These are phyloP conservation scores for Petrea volubilis DNA, from an alignment of 257 asterid species.

Conservation along the genomic window DNA sequence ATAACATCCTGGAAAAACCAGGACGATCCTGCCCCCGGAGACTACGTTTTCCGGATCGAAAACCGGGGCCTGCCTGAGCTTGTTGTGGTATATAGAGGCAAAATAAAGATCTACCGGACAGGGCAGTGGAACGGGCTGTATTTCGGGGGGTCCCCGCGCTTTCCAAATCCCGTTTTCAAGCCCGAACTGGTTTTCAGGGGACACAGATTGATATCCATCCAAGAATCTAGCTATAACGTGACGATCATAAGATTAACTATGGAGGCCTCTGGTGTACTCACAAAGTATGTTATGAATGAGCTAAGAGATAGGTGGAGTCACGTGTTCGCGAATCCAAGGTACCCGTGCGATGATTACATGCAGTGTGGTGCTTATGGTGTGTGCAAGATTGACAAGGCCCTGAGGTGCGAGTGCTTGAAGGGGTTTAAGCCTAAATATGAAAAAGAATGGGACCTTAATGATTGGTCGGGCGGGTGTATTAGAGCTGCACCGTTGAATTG, in stretches of 20 bases:
- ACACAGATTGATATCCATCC: conserved; percentile 10
- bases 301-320: conserved; percentile 3
- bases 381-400: conserved; percentile 4
- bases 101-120: no score
- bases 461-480: conserved; percentile 29
- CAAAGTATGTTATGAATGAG: conserved; percentile 10
- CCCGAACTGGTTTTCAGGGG: neutral
- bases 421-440: conserved; percentile 22
- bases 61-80: no score
- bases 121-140: no score
- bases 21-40: no score
- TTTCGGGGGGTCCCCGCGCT: conserved; percentile 6
- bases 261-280: conserved; percentile 13
- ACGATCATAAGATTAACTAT: neutral
- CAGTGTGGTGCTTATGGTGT: conserved; percentile 34
- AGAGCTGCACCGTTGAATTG: conserved; percentile 19
- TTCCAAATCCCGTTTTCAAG: neutral
- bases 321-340: neutral
- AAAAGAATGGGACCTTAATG: conserved; percentile 24
- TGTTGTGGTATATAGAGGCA: neutral
- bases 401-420: conserved; percentile 24
- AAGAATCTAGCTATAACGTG: conserved; percentile 10
- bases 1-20: no score
- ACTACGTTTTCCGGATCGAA: no score
- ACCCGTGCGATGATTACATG: conserved; percentile 23